These are phyloP conservation scores for Fusarium sp. DNA, from an alignment of 2,329 filamentous ascomycete species.

Conservation along the genomic window DNA sequence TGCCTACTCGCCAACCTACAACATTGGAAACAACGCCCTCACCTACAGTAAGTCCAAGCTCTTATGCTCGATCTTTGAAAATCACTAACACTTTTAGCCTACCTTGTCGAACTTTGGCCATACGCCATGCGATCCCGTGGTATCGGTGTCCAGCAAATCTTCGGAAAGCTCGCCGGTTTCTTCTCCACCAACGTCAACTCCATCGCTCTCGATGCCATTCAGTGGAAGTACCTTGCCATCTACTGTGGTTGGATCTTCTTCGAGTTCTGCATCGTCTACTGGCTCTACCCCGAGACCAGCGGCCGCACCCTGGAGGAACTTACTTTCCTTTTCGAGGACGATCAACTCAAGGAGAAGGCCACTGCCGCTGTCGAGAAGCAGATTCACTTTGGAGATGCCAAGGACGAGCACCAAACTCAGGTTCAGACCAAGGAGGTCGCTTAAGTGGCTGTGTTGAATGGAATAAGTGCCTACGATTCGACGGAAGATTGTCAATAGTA, in stretches of 20 bases:
- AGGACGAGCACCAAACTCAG: constrained; percentile 5
- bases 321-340: constrained; percentile 56
- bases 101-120: constrained; percentile 69
- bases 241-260: constrained; percentile 58
- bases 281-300: constrained; percentile 86
- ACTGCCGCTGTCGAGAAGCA: constrained; percentile 55
- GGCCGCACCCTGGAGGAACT: constrained; percentile 78
- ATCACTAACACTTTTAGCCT: constrained; percentile 45
- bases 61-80: not conserved
- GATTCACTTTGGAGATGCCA: constrained; percentile 42
- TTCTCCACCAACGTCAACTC: constrained; percentile 60
- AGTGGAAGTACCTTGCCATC: constrained; percentile 58
- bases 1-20: constrained; percentile 33
- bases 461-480: not conserved
- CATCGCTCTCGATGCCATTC: constrained; percentile 53
- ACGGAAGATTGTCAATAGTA: not conserved
- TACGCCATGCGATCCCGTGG: constrained; percentile 67
- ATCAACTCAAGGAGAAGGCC: constrained; percentile 52
- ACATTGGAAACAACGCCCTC: constrained; percentile 38
- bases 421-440: constrained; percentile 27
- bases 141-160: constrained; percentile 68
- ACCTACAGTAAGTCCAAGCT: constrained; percentile 32
- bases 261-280: constrained; percentile 70
- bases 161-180: constrained; percentile 56
- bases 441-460: not conserved